Evolutionary conservation across 1,284 basidiomycete genomes (phyloP).

Genomic region (Leucoagaricus sp.): DNA sequence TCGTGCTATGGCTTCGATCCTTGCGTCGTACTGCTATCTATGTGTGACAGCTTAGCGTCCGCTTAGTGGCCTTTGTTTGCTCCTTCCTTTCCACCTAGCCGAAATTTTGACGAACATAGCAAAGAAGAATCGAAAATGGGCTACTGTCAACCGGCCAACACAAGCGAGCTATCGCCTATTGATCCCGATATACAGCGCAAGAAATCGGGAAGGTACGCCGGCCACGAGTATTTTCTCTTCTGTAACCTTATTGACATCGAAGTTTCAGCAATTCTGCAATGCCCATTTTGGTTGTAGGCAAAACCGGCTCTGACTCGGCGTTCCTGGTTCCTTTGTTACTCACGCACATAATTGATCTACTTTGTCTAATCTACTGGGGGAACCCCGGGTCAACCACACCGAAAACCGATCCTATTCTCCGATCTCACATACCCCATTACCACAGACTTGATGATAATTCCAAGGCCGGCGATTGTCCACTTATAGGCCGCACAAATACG

Average conservation of each 20-base stretch:
- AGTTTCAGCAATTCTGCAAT: neutral
- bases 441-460: neutral
- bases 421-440: no score
- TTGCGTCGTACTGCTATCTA: neutral
- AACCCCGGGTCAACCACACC: slow-evolving; percentile 5
- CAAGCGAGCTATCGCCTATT: neutral
- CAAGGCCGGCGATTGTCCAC: neutral
- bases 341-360: no score
- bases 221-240: neutral
- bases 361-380: no score
- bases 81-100: no score
- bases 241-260: no score
- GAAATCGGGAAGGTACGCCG: neutral
- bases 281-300: neutral
- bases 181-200: neutral
- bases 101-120: slow-evolving; percentile 4
- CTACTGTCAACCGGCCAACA: neutral
- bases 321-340: neutral
- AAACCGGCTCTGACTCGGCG: neutral
- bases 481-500: neutral
- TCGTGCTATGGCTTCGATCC: neutral
- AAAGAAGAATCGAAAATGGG: neutral
- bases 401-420: slow-evolving; percentile 1
- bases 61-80: neutral
- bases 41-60: neutral